Conservation (phyloP, 2,329 filamentous ascomycete genomes). For the Chaetomiaceae sp. region DNA sequence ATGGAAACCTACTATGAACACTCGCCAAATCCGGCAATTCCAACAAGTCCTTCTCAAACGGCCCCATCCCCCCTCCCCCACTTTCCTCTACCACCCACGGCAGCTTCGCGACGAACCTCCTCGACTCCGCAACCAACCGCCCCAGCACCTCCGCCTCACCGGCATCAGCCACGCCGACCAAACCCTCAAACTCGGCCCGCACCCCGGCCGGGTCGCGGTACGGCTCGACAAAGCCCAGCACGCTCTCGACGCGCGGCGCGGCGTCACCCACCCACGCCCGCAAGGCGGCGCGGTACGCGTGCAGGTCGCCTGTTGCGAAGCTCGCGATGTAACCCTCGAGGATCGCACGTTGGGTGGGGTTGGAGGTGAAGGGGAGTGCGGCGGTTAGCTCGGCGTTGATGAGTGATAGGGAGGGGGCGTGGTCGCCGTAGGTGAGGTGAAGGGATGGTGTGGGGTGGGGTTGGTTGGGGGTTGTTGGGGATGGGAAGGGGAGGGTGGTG, state of each 20-base stretch:
- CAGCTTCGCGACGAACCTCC: constrained; percentile 59
- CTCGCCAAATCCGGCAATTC: constrained; percentile 67
- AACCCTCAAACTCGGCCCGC: constrained; percentile 53
- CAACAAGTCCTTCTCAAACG: constrained; percentile 68
- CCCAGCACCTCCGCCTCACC: constrained; percentile 55
- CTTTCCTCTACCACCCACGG: constrained; percentile 52
- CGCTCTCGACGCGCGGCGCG: constrained; percentile 49
- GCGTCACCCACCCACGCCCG: constrained; percentile 54
- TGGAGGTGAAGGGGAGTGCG: constrained; percentile 40
- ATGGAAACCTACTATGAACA: constrained; percentile 53
- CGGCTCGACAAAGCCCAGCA: constrained; percentile 57
- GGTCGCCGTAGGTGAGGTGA: constrained; percentile 45
- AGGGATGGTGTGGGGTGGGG: background rate
- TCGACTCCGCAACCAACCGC: constrained; percentile 57
- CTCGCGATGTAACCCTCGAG: constrained; percentile 46
- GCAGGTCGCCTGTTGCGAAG: constrained; percentile 49
- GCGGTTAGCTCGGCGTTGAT: constrained; percentile 42
- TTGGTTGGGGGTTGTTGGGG: too few relatives aligned
- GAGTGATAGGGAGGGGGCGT: constrained; percentile 43
- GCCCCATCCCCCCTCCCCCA: constrained; percentile 33
- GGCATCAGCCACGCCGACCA: constrained; percentile 57
- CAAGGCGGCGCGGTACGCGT: constrained; percentile 49
- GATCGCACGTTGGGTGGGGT: constrained; percentile 47
- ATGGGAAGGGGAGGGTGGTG: too few relatives aligned
- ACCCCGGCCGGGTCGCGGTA: constrained; percentile 56